Conservation (phyloP, 176 grass and related monocot genomes). For the Eleusine indica region DNA sequence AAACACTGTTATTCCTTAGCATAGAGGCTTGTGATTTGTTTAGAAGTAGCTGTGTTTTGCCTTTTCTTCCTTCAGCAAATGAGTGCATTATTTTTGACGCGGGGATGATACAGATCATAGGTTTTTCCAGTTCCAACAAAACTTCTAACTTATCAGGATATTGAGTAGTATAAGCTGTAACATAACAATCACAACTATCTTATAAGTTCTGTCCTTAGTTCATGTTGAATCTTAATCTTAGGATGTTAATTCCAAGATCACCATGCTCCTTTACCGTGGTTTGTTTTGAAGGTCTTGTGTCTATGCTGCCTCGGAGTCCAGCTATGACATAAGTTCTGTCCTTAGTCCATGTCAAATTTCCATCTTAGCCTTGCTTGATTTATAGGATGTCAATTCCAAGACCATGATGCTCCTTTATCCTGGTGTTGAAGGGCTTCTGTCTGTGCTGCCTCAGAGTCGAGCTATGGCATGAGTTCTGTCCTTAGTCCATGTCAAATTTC, state of each 20-base stretch:
- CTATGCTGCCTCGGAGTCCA: neutral
- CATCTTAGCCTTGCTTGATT: neutral
- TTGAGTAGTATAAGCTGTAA: neutral
- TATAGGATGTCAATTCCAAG: neutral
- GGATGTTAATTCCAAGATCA: neutral
- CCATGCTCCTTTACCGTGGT: neutral
- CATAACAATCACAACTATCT: neutral
- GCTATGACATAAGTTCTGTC: neutral
- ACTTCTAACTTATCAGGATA: neutral
- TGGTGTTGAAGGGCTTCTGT: slow-evolving; percentile 3
- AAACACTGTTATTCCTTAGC: neutral
- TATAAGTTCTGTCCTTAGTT: neutral
- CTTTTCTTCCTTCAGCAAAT: neutral
- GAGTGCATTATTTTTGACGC: neutral
- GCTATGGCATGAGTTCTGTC: neutral
- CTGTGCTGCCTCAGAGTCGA: neutral
- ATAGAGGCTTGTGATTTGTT: neutral
- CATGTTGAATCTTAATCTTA: neutral
- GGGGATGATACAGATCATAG: neutral
- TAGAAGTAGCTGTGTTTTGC: neutral
- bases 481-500: slow-evolving; percentile 12
- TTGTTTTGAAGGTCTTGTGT: slow-evolving; percentile 13
- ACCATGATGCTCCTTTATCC: neutral
- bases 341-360: slow-evolving; percentile 9
- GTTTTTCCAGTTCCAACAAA: neutral